Evolutionary conservation across 164 flowering plant genomes (phyloP).

Genomic region (Chimonanthus praecox): DNA sequence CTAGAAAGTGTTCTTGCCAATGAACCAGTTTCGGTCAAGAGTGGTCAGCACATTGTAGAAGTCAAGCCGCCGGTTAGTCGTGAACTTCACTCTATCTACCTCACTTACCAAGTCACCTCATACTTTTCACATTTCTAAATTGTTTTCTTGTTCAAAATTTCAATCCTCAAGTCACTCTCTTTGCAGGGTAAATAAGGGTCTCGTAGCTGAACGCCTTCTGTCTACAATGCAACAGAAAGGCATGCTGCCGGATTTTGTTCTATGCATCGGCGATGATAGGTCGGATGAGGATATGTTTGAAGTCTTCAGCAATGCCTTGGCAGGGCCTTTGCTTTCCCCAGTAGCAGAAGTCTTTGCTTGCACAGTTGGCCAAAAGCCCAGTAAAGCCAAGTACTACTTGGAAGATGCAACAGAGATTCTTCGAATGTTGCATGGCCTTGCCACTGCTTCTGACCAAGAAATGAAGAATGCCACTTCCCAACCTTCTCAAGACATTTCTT

Average conservation of each 20-base stretch:
- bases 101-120: no score
- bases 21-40: constrained; percentile 45
- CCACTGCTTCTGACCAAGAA: constrained; percentile 31
- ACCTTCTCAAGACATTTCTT: constrained; percentile 6
- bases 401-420: constrained; percentile 42
- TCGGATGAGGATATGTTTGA: constrained; percentile 60
- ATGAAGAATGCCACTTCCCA: constrained; percentile 14
- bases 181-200: constrained; percentile 47
- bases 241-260: constrained; percentile 42
- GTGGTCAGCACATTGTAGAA: constrained; percentile 43
- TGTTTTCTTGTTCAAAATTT: neutral
- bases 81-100: neutral
- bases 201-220: constrained; percentile 39
- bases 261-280: constrained; percentile 51
- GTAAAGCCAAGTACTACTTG: constrained; percentile 47
- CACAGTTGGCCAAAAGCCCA: constrained; percentile 53
- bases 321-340: constrained; percentile 32
- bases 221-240: constrained; percentile 29
- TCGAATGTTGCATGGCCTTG: constrained; percentile 41
- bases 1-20: constrained; percentile 46
- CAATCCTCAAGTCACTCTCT: neutral
- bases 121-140: no score
- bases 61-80: constrained; percentile 43
- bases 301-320: constrained; percentile 30
- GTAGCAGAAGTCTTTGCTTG: constrained; percentile 52